Conservation (phyloP, 805 yeast species). For the Candida maris region DNA sequence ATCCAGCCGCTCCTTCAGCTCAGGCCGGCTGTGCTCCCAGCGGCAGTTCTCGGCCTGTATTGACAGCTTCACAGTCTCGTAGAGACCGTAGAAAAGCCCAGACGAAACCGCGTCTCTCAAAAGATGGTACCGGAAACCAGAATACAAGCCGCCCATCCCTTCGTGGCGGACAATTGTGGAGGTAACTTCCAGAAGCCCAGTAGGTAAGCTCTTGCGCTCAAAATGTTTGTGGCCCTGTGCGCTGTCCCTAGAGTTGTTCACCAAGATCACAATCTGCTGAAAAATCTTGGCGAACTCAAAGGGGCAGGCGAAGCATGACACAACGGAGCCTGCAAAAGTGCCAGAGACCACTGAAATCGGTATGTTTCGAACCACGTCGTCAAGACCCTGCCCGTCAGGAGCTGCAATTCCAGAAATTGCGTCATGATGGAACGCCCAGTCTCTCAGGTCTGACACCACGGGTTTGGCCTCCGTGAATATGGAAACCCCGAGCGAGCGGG, state of each 20-base stretch:
- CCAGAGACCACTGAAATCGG: constrained; percentile 57
- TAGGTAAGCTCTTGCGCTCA: constrained; percentile 28
- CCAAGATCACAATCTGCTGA: constrained; percentile 63
- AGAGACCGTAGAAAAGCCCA: constrained; percentile 69
- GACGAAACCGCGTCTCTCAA: constrained; percentile 67
- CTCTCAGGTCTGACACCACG: constrained; percentile 16
- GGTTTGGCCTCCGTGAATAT: constrained; percentile 58
- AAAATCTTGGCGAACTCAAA: constrained; percentile 81
- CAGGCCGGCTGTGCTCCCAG: constrained; percentile 4
- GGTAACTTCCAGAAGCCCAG: constrained; percentile 39
- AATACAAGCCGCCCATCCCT: constrained; percentile 63
- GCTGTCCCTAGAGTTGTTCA: constrained; percentile 29
- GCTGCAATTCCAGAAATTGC: neutral
- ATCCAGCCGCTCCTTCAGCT: constrained; percentile 25
- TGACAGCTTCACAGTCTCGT: constrained; percentile 61
- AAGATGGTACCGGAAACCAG: constrained; percentile 68
- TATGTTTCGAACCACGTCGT: constrained; percentile 33
- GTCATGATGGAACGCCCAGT: constrained; percentile 10
- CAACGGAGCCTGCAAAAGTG: constrained; percentile 58
- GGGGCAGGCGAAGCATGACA: constrained; percentile 71
- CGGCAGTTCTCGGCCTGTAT: constrained; percentile 35
- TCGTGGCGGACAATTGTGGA: constrained; percentile 52
- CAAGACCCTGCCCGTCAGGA: constrained; percentile 9
- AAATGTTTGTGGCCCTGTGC: constrained; percentile 7
- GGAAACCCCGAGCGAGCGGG: constrained; percentile 63